phyloP scores from a whole-genome alignment of 2,329 filamentous ascomycete species.

The Penicillium sp. region DNA sequence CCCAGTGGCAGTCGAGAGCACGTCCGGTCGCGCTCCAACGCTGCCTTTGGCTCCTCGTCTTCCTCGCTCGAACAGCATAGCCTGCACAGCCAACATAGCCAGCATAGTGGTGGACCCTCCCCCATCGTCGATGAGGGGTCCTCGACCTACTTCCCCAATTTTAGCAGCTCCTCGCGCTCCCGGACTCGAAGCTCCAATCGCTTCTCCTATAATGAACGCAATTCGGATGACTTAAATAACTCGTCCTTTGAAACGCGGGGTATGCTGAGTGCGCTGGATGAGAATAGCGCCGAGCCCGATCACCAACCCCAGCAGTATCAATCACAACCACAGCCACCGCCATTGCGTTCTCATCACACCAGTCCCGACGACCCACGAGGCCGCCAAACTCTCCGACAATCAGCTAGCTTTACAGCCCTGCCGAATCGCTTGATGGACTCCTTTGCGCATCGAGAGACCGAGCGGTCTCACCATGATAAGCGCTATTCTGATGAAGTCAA shows the following conservation, averaged over 20 bases:
- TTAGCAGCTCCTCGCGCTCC: slow-evolving; percentile 38
- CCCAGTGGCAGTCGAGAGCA: slow-evolving; percentile 49
- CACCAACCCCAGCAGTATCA: slow-evolving; percentile 42
- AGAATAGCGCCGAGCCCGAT: slow-evolving; percentile 44
- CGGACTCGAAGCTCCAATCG: slow-evolving; percentile 44
- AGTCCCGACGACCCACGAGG: slow-evolving; percentile 62
- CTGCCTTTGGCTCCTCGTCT: slow-evolving; percentile 52
- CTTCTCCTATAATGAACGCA: slow-evolving; percentile 45
- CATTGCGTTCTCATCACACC: slow-evolving; percentile 56
- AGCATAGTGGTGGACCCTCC: slow-evolving; percentile 45
- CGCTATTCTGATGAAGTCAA: slow-evolving; percentile 79
- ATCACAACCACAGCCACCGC: slow-evolving; percentile 51
- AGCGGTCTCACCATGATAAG: slow-evolving; percentile 66
- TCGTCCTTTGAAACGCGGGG: slow-evolving; percentile 51
- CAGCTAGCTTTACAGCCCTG: slow-evolving; percentile 67
- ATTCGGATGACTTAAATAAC: slow-evolving; percentile 54
- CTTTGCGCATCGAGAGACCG: slow-evolving; percentile 51
- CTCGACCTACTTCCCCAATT: slow-evolving; percentile 36
- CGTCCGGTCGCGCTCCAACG: slow-evolving; percentile 53
- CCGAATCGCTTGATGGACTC: slow-evolving; percentile 61
- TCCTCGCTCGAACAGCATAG: slow-evolving; percentile 52
- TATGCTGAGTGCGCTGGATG: slow-evolving; percentile 52
- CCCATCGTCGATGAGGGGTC: slow-evolving; percentile 44
- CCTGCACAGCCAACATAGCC: slow-evolving; percentile 28
- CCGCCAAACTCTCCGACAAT: slow-evolving; percentile 67